Evolutionary conservation across 2,329 filamentous ascomycete genomes (phyloP).

Genomic region (Ophiostoma pallidulum): DNA sequence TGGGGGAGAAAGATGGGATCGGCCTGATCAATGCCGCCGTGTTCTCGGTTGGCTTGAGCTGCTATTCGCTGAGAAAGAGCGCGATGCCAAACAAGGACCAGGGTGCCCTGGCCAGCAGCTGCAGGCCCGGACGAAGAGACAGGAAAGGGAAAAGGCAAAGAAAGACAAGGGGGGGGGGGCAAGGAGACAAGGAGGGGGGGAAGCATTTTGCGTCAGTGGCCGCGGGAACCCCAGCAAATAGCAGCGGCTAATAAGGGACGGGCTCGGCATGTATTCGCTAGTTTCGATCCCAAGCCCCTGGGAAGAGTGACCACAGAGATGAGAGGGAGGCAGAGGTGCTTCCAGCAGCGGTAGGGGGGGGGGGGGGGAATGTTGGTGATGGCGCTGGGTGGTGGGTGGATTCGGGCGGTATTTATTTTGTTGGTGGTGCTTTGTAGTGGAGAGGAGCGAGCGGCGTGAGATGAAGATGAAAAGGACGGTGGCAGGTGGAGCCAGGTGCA

Average conservation of each 20-base stretch:
- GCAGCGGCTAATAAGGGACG: constrained; percentile 22
- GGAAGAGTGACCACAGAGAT: constrained; percentile 17
- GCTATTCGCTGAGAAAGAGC: constrained; percentile 6
- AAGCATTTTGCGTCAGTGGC: constrained; percentile 8
- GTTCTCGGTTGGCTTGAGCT: constrained; percentile 1
- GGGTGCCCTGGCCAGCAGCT: neutral
- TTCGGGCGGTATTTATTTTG: neutral
- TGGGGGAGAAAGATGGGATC: constrained; percentile 4
- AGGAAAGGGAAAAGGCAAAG: neutral
- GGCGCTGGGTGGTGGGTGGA: neutral
- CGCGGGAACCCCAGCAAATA: constrained; percentile 19
- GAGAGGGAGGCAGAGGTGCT: constrained; percentile 1
- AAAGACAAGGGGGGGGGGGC: neutral
- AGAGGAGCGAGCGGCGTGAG: neutral
- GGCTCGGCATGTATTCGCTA: constrained; percentile 25
- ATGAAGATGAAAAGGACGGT: neutral
- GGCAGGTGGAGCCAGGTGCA: too few relatives aligned
- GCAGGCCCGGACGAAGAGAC: constrained; percentile 1
- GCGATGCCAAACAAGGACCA: constrained; percentile 1
- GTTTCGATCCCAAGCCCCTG: constrained; percentile 26
- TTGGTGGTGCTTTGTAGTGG: neutral
- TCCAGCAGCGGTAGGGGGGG: neutral
- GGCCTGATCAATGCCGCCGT: constrained; percentile 13
- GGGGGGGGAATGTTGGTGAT: too few relatives aligned
- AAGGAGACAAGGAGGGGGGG: neutral